Conservation (phyloP, 345 rosid species). For the Pugionium dolabratum region DNA sequence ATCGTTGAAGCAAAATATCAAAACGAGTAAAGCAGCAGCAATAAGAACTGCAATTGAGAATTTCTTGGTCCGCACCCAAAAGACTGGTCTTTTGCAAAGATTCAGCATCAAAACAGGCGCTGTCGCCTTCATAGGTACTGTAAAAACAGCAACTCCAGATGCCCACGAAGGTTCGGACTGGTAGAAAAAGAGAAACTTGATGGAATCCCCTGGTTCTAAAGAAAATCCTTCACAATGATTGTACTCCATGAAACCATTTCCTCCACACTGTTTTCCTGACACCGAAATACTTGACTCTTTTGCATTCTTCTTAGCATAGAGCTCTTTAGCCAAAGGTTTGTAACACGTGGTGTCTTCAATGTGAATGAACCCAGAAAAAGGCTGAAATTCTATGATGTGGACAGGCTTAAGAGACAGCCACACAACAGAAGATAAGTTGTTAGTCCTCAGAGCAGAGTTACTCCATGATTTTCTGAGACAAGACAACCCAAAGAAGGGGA, state of each 20-base stretch:
- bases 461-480: constrained; percentile 38
- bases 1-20: constrained; percentile 52
- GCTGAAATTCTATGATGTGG: constrained; percentile 56
- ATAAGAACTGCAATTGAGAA: constrained; percentile 45
- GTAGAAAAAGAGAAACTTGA: constrained; percentile 58
- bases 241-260: constrained; percentile 62
- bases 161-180: constrained; percentile 55
- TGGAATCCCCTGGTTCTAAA: constrained; percentile 66
- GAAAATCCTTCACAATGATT: constrained; percentile 55
- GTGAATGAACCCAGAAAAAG: constrained; percentile 40
- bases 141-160: constrained; percentile 53
- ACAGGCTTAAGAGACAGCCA: constrained; percentile 63
- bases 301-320: constrained; percentile 53
- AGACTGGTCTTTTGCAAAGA: constrained; percentile 60
- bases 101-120: constrained; percentile 56
- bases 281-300: constrained; percentile 66
- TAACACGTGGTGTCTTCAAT: constrained; percentile 54
- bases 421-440: constrained; percentile 78
- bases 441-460: constrained; percentile 65
- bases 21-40: constrained; percentile 46
- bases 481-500: constrained; percentile 39
- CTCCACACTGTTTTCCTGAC: constrained; percentile 54
- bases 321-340: constrained; percentile 56
- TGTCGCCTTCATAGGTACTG: constrained; percentile 69
- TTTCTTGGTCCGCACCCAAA: constrained; percentile 66